Evolutionary conservation across 257 asterid species (phyloP).

Genomic region (Anisodus acutangulus): DNA sequence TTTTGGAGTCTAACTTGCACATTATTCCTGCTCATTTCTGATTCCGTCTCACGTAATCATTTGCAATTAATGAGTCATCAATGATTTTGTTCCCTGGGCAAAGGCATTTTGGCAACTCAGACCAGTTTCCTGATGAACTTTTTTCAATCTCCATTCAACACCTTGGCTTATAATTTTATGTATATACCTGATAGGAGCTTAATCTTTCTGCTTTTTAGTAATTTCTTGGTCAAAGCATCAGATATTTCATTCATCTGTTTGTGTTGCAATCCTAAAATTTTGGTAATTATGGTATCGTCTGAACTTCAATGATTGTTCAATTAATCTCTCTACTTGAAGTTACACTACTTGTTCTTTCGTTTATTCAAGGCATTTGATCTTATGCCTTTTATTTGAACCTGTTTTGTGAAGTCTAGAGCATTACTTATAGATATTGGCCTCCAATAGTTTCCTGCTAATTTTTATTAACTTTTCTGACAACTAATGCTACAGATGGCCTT

Average conservation of each 20-base stretch:
- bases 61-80: conserved; percentile 22
- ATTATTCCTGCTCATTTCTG: conserved; percentile 12
- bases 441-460: conserved; percentile 36
- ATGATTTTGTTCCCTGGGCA: not conserved
- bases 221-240: not conserved
- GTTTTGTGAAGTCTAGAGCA: not conserved
- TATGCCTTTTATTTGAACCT: not conserved
- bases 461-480: conserved; percentile 73
- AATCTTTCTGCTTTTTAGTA: conserved; percentile 9
- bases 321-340: conserved; percentile 7
- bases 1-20: not conserved
- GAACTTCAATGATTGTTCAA: conserved; percentile 14
- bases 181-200: not conserved
- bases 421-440: not conserved
- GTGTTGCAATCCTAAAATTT: not conserved
- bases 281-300: not conserved
- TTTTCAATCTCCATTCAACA: not conserved
- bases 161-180: not conserved
- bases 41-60: not conserved
- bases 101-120: not conserved
- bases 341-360: not conserved
- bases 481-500: conserved; percentile 96
- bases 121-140: not conserved
- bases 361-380: not conserved
- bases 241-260: not conserved